Conservation (phyloP, 352 stramenopile genomes). For the Phytophthora idaei region DNA sequence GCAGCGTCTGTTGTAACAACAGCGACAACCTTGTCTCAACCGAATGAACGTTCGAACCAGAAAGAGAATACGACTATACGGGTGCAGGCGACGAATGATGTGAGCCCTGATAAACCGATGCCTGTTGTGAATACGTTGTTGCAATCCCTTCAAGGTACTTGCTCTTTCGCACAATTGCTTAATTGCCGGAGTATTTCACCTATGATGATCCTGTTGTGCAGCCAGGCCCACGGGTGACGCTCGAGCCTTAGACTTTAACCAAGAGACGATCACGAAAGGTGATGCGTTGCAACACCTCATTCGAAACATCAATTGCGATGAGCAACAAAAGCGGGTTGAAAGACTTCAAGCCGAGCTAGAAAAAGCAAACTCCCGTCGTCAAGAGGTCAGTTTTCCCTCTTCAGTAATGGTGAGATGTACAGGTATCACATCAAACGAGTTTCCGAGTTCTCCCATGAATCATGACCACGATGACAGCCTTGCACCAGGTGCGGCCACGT, state of each 20-base stretch:
- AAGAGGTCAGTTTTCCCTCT: slow-evolving; percentile 8
- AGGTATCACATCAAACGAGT: slow-evolving; percentile 1
- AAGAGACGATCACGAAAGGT: slow-evolving; percentile 9
- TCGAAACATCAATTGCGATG: slow-evolving; percentile 32
- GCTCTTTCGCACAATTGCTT: neutral
- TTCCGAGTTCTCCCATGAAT: neutral
- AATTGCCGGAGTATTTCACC: neutral
- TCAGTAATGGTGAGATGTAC: neutral
- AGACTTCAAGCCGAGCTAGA: slow-evolving; percentile 40
- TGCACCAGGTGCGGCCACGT: neutral
- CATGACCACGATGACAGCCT: neutral
- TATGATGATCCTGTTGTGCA: neutral
- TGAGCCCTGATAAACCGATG: neutral
- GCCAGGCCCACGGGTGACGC: neutral
- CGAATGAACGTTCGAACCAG: slow-evolving; percentile 5
- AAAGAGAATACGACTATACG: slow-evolving; percentile 3
- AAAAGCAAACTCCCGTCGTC: slow-evolving; percentile 31
- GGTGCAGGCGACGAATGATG: neutral
- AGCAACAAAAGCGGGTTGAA: slow-evolving; percentile 48
- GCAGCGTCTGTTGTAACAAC: slow-evolving; percentile 20
- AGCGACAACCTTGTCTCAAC: neutral
- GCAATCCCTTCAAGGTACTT: slow-evolving; percentile 18
- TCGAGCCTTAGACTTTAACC: neutral
- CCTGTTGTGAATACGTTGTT: neutral
- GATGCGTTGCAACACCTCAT: slow-evolving; percentile 35